Percentiles rank a stretch among this genome's conserved stretches.
These are phyloP conservation scores for Sarcomyxa edulis DNA, from an alignment of 768 basidiomycete species.

Conservation along the genomic window DNA sequence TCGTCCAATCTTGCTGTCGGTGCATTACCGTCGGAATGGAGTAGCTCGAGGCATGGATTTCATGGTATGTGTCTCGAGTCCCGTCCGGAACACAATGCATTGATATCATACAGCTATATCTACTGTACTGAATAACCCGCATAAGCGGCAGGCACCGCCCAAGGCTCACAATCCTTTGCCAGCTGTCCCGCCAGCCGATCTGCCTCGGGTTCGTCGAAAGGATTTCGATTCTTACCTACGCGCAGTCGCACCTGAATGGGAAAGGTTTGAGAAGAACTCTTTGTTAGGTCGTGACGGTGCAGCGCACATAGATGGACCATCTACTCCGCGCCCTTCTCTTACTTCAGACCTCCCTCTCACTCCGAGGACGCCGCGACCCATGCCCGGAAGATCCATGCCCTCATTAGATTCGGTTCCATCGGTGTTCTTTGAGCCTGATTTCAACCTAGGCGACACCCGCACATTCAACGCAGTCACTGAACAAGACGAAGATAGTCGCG, in stretches of 20 bases:
- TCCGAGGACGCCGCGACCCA: slow-evolving; percentile 18
- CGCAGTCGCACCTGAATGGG: slow-evolving; percentile 73
- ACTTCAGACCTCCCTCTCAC: slow-evolving; percentile 11
- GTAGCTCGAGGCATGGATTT: slow-evolving; percentile 80
- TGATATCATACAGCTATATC: slow-evolving; percentile 66
- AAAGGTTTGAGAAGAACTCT: slow-evolving; percentile 53
- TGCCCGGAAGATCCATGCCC: slow-evolving; percentile 47
- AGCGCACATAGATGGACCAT: slow-evolving; percentile 29
- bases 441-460: slow-evolving; percentile 76
- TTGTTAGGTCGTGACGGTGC: slow-evolving; percentile 32
- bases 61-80: slow-evolving; percentile 53
- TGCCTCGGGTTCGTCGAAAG: slow-evolving; percentile 74
- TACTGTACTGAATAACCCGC: slow-evolving; percentile 88
- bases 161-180: slow-evolving; percentile 83
- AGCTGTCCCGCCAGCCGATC: slow-evolving; percentile 61
- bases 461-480: slow-evolving; percentile 78
- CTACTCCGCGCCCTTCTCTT: slow-evolving; percentile 21
- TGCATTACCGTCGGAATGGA: slow-evolving; percentile 64
- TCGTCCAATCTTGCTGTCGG: slow-evolving; percentile 40
- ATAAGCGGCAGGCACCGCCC: slow-evolving; percentile 78
- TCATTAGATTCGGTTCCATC: slow-evolving; percentile 71
- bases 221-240: slow-evolving; percentile 84
- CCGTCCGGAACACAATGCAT: too few relatives aligned
- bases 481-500: slow-evolving; percentile 36
- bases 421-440: slow-evolving; percentile 73